Percentiles rank a stretch among this genome's conserved stretches.
Conservation (phyloP, 805 yeast species). For the Maudiozyma barnettii region DNA sequence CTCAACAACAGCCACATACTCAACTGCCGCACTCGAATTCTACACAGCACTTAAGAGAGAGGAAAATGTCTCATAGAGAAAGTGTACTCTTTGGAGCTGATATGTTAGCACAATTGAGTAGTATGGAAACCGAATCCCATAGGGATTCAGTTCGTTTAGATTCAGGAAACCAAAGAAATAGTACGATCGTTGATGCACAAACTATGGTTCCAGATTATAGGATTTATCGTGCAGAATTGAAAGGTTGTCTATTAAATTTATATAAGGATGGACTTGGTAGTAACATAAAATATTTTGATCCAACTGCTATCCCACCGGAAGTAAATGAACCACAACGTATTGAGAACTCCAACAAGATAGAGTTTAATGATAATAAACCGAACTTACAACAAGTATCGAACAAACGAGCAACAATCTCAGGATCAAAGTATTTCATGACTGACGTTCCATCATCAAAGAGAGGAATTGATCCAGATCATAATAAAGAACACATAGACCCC, state of each 20-base stretch:
- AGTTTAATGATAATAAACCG: conserved; percentile 1
- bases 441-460: neutral
- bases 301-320: conserved; percentile 6
- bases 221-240: conserved; percentile 55
- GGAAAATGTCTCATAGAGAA: conserved; percentile 13
- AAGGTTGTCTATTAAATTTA: conserved; percentile 55
- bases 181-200: conserved; percentile 7
- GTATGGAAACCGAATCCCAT: conserved; percentile 4
- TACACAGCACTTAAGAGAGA: conserved; percentile 1
- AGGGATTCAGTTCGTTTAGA: neutral
- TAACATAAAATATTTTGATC: conserved; percentile 37
- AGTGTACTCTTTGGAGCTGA: conserved; percentile 18
- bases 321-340: neutral
- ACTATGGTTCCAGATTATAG: conserved; percentile 26
- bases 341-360: neutral
- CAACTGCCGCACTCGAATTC: neutral
- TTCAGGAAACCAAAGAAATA: conserved; percentile 3
- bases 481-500: neutral
- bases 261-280: conserved; percentile 45
- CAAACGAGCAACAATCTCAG: neutral
- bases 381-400: neutral
- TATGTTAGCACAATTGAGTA: neutral
- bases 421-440: neutral
- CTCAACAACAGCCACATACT: neutral
- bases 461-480: neutral